A percentile compares a stretch with the other conserved stretches of the same genome.
phyloP scores from a whole-genome alignment of 148 eudicot species.

The Rhododendron kiyosumense region DNA sequence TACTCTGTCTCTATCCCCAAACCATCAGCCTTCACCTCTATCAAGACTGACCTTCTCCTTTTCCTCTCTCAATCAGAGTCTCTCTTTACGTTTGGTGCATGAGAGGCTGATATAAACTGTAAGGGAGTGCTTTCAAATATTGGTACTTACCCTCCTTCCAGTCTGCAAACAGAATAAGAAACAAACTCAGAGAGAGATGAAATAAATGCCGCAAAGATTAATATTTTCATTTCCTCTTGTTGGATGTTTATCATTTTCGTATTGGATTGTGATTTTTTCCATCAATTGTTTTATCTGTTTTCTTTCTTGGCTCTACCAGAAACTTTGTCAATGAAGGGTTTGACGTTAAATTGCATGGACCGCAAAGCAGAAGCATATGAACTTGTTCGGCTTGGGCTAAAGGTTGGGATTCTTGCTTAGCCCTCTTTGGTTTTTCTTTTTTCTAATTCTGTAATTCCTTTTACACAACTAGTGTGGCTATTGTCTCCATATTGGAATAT shows the following conservation, averaged over 20 bases:
- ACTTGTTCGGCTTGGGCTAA: slow-evolving; percentile 91
- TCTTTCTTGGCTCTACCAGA: slow-evolving; percentile 40
- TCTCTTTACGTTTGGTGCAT: not conserved
- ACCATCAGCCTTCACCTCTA: not conserved
- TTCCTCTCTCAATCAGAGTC: not conserved
- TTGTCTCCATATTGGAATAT: slow-evolving; percentile 3
- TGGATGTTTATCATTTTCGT: not conserved
- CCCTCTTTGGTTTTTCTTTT: not conserved
- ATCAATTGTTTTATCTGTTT: slow-evolving; percentile 9
- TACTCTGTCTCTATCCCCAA: not conserved
- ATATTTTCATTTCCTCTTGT: not conserved
- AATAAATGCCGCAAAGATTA: not conserved
- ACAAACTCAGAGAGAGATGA: not conserved
- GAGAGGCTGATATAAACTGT: not conserved
- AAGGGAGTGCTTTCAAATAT: not conserved
- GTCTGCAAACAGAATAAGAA: not conserved
- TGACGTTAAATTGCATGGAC: slow-evolving; percentile 97
- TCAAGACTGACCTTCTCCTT: not conserved
- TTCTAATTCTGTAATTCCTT: slow-evolving; percentile 4
- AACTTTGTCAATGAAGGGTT: slow-evolving; percentile 96
- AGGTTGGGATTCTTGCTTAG: slow-evolving; percentile 40
- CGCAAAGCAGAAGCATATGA: slow-evolving; percentile 98
- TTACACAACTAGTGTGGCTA: not conserved
- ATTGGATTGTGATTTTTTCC: slow-evolving; percentile 4
- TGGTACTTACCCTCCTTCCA: not conserved